Evolutionary conservation across 2,329 filamentous ascomycete species (phyloP), one percentile per base, ranked within the genome.

Genomic region (Chrysoporthe deuterocubensis): DNA sequence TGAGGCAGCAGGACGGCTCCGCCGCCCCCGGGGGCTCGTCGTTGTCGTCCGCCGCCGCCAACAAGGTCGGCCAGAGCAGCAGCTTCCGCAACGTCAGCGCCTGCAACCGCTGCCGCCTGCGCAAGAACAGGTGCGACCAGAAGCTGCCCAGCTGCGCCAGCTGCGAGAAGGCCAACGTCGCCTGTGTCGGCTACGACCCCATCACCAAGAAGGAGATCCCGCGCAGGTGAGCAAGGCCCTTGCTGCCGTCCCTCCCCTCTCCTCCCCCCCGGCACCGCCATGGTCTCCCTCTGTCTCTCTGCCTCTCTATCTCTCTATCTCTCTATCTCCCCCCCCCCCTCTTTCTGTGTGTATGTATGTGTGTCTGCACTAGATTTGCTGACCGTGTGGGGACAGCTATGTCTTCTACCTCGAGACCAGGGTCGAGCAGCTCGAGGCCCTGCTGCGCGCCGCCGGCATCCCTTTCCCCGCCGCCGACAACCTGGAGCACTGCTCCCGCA

Each of bases 141-240:
- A 90, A 91, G 72, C 85, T 98, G 70, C 95, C 95, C 9, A 93
- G 92, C 74, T 98, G 95, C 78, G 90, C 92, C 54, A 93, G 92
- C 73, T 98, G 95, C 80, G 93, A 94, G 78, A 97, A 97, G 81
- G 94, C 92, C n/a, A 87, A 88, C 68, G 92, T 96, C 58, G 90
- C 92, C 72, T 98, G 96, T 78, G 93, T 97, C 62, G 95, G 95
- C 71, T 97, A 97, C 79, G 95, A 98, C 77, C 94, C 95, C 44
- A 97, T 97, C 75, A 97, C 93, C 34, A 97, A 97, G 84, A 90
- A 92, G 76, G 94, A 97, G 80, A 97, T 98, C 68, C 95, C 95
- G 62, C 88, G 94, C 79, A 94, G 90, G 83, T 97, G 90, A 81
- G 68, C 65, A 5, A 26, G 26, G 26, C 26, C 26, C 48, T 48